Conservation (phyloP, 108 stramenopile genomes). For the Conticribra weissflogii region DNA sequence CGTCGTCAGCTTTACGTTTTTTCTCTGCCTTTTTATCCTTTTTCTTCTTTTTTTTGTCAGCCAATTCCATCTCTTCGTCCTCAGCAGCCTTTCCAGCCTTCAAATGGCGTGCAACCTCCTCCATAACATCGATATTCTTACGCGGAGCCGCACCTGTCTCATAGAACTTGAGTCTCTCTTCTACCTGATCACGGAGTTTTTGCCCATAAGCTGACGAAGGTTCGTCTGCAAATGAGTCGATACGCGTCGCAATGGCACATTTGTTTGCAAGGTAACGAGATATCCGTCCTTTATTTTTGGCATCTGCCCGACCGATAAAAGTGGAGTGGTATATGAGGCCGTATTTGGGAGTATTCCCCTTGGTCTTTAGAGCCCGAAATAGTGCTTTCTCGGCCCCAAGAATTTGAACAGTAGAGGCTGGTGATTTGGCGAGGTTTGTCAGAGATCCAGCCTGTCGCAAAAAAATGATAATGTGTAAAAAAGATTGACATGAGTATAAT, state of each 20-base stretch:
- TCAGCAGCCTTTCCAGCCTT: constrained; percentile 59
- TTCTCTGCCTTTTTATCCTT: constrained; percentile 50
- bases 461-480: constrained; percentile 1
- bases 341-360: constrained; percentile 99
- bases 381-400: constrained; percentile 99
- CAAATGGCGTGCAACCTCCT: constrained; percentile 86
- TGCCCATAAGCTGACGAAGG: constrained; percentile 95
- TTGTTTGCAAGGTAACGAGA: constrained; percentile 99
- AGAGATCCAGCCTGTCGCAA: constrained; percentile 93
- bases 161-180: constrained; percentile 98
- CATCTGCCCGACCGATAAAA: constrained; percentile 98
- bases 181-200: constrained; percentile 98
- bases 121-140: constrained; percentile 98
- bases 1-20: constrained; percentile 53
- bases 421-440: constrained; percentile 98
- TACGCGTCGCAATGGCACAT: constrained; percentile 98
- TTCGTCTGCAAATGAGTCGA: constrained; percentile 97
- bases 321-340: constrained; percentile 99
- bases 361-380: constrained; percentile 99
- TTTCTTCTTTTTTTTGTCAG: constrained; percentile 47
- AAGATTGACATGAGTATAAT: constrained; percentile 2
- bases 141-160: constrained; percentile 98
- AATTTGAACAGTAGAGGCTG: constrained; percentile 99
- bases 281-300: constrained; percentile 99
- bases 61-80: constrained; percentile 46